Evolutionary conservation across 176 grass and related monocot species (phyloP).

Genomic region (Zizania latifolia): DNA sequence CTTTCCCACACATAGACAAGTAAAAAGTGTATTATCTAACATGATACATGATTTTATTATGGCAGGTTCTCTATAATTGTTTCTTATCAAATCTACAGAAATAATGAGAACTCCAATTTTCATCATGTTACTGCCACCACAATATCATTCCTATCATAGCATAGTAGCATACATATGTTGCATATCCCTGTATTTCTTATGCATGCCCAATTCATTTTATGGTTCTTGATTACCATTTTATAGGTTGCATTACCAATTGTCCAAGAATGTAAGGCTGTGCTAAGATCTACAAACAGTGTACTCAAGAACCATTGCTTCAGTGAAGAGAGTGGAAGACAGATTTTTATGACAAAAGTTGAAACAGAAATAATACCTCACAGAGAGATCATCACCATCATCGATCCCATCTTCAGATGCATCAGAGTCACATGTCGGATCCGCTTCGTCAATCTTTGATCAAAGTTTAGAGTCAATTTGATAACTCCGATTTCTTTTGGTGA

Average conservation of each 20-base stretch:
- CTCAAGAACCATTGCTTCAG: neutral
- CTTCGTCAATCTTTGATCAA: constrained; percentile 67
- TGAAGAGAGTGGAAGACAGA: neutral
- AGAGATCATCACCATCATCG: constrained; percentile 70
- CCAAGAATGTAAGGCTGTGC: constrained; percentile 14
- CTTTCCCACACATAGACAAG: neutral
- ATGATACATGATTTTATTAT: neutral
- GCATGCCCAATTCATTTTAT: neutral
- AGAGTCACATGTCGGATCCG: constrained; percentile 43
- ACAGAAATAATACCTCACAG: constrained; percentile 64
- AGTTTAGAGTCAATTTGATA: constrained; percentile 51
- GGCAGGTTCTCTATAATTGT: neutral
- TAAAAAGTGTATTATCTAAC: neutral
- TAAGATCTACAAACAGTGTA: constrained; percentile 4
- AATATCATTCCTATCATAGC: neutral
- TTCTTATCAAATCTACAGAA: neutral
- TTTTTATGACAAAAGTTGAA: constrained; percentile 10
- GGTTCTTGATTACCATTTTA: neutral
- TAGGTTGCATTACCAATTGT: neutral
- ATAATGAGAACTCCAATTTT: neutral
- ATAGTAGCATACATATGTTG: neutral
- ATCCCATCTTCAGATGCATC: constrained; percentile 59
- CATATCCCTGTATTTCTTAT: neutral
- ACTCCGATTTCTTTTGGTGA: constrained; percentile 29
- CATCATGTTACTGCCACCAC: neutral